A percentile compares a stretch with the other conserved stretches of the same genome.
These are phyloP conservation scores for Cicer judaicum DNA, from an alignment of 306 rosid species.

Conservation along the genomic window DNA sequence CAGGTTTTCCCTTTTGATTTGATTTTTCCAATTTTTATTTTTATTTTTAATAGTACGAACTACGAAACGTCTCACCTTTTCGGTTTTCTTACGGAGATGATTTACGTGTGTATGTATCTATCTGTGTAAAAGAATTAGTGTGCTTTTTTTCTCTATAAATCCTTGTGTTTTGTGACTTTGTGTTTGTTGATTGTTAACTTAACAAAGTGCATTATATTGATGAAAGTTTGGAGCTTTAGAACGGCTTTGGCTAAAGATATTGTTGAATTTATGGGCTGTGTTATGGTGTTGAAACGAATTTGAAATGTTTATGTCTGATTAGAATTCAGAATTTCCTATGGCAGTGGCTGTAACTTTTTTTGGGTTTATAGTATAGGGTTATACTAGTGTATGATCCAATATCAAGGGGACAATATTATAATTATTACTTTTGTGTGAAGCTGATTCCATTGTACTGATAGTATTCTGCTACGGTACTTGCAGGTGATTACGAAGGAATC, in stretches of 20 bases:
- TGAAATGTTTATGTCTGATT: background rate
- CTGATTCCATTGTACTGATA: conserved; percentile 16
- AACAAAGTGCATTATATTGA: conserved; percentile 8
- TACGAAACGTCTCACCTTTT: conserved; percentile 8
- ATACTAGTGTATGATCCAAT: background rate
- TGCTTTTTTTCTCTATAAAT: background rate
- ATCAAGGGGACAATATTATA: background rate
- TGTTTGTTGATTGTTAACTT: conserved; percentile 14
- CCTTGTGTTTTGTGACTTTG: background rate
- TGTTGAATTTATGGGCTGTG: conserved; percentile 19
- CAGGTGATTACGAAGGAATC: conserved; percentile 86
- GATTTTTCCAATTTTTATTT: conserved; percentile 8
- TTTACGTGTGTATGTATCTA: background rate
- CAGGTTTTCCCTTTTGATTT: conserved; percentile 56
- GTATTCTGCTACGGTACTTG: conserved; percentile 38
- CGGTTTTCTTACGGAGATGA: background rate
- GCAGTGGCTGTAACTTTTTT: conserved; percentile 5
- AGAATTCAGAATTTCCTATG: conserved; percentile 5
- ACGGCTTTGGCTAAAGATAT: background rate
- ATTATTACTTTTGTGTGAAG: conserved; percentile 13
- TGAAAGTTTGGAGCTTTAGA: conserved; percentile 13
- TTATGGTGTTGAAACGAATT: background rate
- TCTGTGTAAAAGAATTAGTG: background rate
- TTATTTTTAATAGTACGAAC: too few relatives aligned
- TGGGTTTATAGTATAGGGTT: background rate